Evolutionary conservation across 1,139 yeast genomes (phyloP).

Genomic region (Geotrichum klebahnii): DNA sequence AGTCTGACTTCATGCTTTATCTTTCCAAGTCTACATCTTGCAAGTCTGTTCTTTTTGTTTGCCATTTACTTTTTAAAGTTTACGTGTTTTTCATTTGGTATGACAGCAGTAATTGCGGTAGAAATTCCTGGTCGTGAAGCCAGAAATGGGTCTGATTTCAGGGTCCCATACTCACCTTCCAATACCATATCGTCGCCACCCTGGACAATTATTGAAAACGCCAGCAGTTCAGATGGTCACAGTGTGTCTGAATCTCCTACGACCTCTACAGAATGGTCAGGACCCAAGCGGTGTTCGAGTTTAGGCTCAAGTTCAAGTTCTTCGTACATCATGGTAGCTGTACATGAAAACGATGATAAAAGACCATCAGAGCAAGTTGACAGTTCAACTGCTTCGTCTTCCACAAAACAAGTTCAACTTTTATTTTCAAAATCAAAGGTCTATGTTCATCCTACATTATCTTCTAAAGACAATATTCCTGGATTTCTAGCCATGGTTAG

Average conservation of each 20-base stretch:
- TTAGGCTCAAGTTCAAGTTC: not conserved
- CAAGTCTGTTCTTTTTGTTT: not conserved
- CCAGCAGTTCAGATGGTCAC: not conserved
- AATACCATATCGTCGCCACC: slow-evolving; percentile 12
- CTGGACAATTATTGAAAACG: slow-evolving; percentile 2
- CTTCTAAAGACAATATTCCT: slow-evolving; percentile 67
- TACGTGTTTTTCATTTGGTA: not conserved
- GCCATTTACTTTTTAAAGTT: not conserved
- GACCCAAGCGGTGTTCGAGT: not conserved
- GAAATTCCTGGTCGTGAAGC: not conserved
- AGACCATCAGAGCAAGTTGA: too few relatives aligned
- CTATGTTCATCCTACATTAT: slow-evolving; percentile 74
- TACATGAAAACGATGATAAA: too few relatives aligned
- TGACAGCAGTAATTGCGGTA: slow-evolving; percentile 1
- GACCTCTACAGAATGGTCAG: not conserved
- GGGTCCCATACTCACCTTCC: not conserved
- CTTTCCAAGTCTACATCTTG: not conserved
- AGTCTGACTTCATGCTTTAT: too few relatives aligned
- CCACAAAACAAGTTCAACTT: slow-evolving; percentile 31
- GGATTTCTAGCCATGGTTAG: slow-evolving; percentile 68
- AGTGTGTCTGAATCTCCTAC: not conserved
- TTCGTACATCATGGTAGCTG: slow-evolving; percentile 9
- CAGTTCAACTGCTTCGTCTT: too few relatives aligned
- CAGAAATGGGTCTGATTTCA: not conserved
- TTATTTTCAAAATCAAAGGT: slow-evolving; percentile 47